A percentile compares a stretch with the other conserved stretches of the same genome.
Evolutionary conservation across 108 stramenopile species (phyloP).

Genomic region (Nitzschia sp.): DNA sequence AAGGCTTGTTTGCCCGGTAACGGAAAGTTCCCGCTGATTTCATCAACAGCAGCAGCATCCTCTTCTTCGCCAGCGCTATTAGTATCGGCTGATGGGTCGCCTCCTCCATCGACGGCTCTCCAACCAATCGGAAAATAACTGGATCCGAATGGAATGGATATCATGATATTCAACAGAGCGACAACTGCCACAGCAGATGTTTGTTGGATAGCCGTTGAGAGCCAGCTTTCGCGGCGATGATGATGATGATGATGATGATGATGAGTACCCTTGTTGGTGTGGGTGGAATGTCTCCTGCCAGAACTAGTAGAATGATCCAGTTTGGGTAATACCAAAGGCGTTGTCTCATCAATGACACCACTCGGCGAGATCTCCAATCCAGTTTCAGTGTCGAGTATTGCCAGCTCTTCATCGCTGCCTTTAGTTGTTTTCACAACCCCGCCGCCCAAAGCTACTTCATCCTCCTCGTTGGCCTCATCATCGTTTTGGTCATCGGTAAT

Average conservation of each 20-base stretch:
- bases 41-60: slow-evolving; percentile 13
- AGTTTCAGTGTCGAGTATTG: too few relatives aligned
- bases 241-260: not conserved
- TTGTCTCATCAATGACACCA: not conserved
- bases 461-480: not conserved
- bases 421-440: not conserved
- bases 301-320: not conserved
- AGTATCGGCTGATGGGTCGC: not conserved
- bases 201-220: slow-evolving; percentile 3
- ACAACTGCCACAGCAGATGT: slow-evolving; percentile 24
- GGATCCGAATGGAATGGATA: slow-evolving; percentile 77
- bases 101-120: slow-evolving; percentile 22
- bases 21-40: slow-evolving; percentile 35
- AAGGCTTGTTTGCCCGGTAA: slow-evolving; percentile 65
- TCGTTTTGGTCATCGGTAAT: not conserved
- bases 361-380: not conserved
- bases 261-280: too few relatives aligned
- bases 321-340: not conserved
- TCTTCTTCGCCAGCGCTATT: not conserved
- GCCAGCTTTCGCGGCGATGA: not conserved
- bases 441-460: too few relatives aligned
- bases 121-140: slow-evolving; percentile 73
- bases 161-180: slow-evolving; percentile 63
- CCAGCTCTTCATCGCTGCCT: not conserved
- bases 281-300: not conserved